These are phyloP conservation scores for Pythium dissotocum DNA, from an alignment of 352 stramenopile species.

Conservation along the genomic window DNA sequence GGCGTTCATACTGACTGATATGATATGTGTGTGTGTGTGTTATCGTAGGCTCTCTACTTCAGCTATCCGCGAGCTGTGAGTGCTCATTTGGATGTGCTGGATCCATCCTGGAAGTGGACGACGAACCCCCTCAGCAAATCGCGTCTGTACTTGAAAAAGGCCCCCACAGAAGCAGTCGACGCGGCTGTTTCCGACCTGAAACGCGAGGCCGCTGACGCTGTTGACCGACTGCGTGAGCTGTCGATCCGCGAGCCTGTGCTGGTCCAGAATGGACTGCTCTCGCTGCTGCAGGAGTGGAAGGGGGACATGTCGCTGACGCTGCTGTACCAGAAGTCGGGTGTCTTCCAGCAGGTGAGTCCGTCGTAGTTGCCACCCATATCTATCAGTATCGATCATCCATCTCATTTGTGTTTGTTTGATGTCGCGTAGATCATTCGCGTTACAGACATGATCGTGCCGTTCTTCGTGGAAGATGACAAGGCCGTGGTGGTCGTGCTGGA, in stretches of 20 bases:
- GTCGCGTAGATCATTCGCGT: slow-evolving; percentile 46
- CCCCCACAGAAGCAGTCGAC: slow-evolving; percentile 50
- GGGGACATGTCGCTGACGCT: slow-evolving; percentile 60
- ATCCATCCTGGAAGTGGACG: slow-evolving; percentile 55
- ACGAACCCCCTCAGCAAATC: slow-evolving; percentile 22
- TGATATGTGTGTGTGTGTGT: neutral
- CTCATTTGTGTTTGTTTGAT: neutral
- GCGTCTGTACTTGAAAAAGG: slow-evolving; percentile 20
- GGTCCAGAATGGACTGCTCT: slow-evolving; percentile 49
- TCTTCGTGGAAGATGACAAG: slow-evolving; percentile 36
- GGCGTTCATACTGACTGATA: slow-evolving; percentile 4
- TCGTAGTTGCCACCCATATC: neutral
- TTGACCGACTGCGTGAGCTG: slow-evolving; percentile 67
- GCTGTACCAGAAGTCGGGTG: slow-evolving; percentile 61
- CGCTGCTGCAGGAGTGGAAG: slow-evolving; percentile 45
- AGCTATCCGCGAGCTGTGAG: slow-evolving; percentile 50
- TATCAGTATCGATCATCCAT: neutral
- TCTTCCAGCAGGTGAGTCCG: slow-evolving; percentile 60
- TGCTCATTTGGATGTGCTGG: slow-evolving; percentile 44
- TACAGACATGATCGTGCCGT: slow-evolving; percentile 56
- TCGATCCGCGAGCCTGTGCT: slow-evolving; percentile 55
- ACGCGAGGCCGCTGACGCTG: slow-evolving; percentile 41
- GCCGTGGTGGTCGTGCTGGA: slow-evolving; percentile 41
- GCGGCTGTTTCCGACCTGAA: slow-evolving; percentile 42
- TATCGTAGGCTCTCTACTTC: slow-evolving; percentile 55